Evolutionary conservation across 116 monocot genomes (phyloP).

Genomic region (Zostera marina): DNA sequence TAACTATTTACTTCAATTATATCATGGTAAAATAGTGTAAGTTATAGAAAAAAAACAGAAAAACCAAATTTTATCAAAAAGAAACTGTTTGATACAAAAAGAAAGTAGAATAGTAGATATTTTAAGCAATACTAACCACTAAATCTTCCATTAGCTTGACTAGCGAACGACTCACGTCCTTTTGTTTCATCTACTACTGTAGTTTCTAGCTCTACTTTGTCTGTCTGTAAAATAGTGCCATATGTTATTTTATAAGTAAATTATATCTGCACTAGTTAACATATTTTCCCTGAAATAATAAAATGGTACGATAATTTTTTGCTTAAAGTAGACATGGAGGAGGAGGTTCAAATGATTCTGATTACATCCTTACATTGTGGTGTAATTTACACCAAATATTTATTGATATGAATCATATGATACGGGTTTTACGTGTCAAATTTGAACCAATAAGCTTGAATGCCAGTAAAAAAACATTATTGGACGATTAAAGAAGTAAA

Average conservation of each 20-base stretch:
- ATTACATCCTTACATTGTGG: too few relatives aligned
- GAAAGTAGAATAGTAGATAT: background rate
- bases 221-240: constrained; percentile 38
- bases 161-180: constrained; percentile 51
- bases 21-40: background rate
- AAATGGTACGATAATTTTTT: too few relatives aligned
- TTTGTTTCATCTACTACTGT: constrained; percentile 91
- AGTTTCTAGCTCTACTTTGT: constrained; percentile 91
- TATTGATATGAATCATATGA: background rate
- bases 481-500: background rate
- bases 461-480: background rate
- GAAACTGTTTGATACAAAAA: background rate
- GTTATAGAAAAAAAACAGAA: background rate
- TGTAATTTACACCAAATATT: background rate
- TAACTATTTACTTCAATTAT: background rate
- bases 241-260: background rate
- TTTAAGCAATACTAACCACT: constrained; percentile 53
- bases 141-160: constrained; percentile 55
- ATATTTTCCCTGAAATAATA: too few relatives aligned
- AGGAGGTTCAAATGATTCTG: too few relatives aligned
- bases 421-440: background rate
- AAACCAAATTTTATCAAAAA: background rate
- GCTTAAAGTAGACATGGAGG: too few relatives aligned
- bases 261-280: background rate
- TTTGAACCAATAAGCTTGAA: too few relatives aligned